A percentile compares a stretch with the other conserved stretches of the same genome.
phyloP scores from a whole-genome alignment of 1,139 yeast species.

The Taphrina deformans region DNA sequence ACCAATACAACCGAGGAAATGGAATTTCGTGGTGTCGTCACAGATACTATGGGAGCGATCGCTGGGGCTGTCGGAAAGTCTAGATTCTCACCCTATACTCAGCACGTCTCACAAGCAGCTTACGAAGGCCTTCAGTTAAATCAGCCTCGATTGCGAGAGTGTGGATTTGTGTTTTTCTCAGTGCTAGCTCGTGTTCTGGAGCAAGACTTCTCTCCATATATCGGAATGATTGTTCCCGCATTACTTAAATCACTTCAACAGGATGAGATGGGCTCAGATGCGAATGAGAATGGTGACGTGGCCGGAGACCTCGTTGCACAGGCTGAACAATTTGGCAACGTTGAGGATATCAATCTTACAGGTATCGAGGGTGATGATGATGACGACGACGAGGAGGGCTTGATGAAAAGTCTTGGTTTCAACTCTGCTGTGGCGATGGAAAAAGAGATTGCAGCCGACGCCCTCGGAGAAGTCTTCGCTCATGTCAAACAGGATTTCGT shows the following conservation, averaged over 20 bases:
- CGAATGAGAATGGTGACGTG: conserved; percentile 35
- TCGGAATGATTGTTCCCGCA: conserved; percentile 78
- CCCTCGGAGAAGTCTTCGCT: conserved; percentile 80
- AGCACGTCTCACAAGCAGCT: conserved; percentile 86
- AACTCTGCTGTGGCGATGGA: conserved; percentile 95
- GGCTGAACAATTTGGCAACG: conserved; percentile 42
- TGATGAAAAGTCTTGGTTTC: conserved; percentile 69
- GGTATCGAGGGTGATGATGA: conserved; percentile 44
- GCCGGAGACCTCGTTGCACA: conserved; percentile 37
- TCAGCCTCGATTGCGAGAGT: conserved; percentile 83
- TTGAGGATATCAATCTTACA: conserved; percentile 40
- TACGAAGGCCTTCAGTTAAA: conserved; percentile 74
- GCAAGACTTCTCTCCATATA: conserved; percentile 81
- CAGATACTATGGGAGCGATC: conserved; percentile 91
- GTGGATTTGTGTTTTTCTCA: conserved; percentile 92
- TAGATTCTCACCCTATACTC: conserved; percentile 78
- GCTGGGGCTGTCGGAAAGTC: conserved; percentile 96
- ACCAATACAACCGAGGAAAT: conserved; percentile 44
- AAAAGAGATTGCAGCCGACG: conserved; percentile 95
- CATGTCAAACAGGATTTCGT: conserved; percentile 81
- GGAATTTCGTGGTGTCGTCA: conserved; percentile 66
- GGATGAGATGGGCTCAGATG: conserved; percentile 48
- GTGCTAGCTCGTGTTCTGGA: conserved; percentile 95
- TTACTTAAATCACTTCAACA: conserved; percentile 81
- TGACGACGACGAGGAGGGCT: conserved; percentile 43